Evolutionary conservation across 352 stramenopile genomes (phyloP).

Genomic region (Globisporangium recalcitrans): DNA sequence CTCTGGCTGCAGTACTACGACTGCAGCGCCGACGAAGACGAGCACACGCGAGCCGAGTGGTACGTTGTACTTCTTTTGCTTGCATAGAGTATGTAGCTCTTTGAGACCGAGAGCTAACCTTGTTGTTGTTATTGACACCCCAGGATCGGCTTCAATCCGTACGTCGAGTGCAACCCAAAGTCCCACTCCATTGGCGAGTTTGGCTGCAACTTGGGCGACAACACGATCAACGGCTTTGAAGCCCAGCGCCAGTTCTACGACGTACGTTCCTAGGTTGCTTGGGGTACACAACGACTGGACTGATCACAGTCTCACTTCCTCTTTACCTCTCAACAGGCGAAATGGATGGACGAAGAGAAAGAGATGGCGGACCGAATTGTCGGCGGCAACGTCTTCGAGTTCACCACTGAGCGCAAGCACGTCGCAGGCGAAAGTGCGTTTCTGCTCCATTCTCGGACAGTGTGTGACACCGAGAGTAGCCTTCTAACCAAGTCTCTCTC

Average conservation of each 20-base stretch:
- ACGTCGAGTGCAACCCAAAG: slow-evolving; percentile 58
- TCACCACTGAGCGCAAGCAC: slow-evolving; percentile 56
- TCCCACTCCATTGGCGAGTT: slow-evolving; percentile 62
- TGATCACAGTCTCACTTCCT: neutral
- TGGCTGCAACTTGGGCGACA: slow-evolving; percentile 58
- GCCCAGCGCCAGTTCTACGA: slow-evolving; percentile 65
- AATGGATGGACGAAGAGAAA: slow-evolving; percentile 74
- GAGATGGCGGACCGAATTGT: slow-evolving; percentile 62
- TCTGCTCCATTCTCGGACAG: neutral
- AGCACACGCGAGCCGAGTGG: slow-evolving; percentile 37
- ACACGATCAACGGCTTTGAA: slow-evolving; percentile 63
- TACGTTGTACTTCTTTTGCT: neutral
- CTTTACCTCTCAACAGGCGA: slow-evolving; percentile 16
- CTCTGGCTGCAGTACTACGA: slow-evolving; percentile 45
- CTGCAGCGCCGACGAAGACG: slow-evolving; percentile 32
- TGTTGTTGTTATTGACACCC: neutral
- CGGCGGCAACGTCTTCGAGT: slow-evolving; percentile 75
- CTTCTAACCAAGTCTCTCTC: too few relatives aligned
- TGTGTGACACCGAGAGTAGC: neutral
- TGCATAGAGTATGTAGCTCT: neutral
- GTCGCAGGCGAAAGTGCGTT: slow-evolving; percentile 23
- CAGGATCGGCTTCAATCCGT: slow-evolving; percentile 40
- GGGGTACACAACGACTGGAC: too few relatives aligned
- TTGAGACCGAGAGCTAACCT: neutral
- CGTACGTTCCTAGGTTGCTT: neutral